Evolutionary conservation across 2,329 filamentous ascomycete genomes (phyloP).

Genomic region (Fusarium anthophilum): DNA sequence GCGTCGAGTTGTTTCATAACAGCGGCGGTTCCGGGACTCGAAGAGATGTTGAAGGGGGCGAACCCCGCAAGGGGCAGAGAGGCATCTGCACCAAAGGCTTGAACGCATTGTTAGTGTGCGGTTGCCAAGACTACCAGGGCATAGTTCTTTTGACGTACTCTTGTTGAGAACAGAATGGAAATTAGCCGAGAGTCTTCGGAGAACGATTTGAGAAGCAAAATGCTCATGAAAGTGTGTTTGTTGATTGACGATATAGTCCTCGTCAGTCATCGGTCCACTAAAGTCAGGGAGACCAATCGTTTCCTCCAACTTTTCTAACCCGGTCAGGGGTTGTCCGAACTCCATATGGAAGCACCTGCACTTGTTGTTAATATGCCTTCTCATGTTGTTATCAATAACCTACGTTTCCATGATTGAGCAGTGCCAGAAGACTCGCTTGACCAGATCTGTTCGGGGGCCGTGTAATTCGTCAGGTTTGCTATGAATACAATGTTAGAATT

Average conservation of each 20-base stretch:
- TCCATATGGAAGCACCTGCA: slow-evolving; percentile 64
- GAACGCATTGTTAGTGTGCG: slow-evolving; percentile 7
- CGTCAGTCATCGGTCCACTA: slow-evolving; percentile 56
- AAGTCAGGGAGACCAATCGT: slow-evolving; percentile 66
- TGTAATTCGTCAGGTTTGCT: slow-evolving; percentile 40
- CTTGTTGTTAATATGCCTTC: slow-evolving; percentile 16
- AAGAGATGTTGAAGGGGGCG: slow-evolving; percentile 20
- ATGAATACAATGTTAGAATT: slow-evolving; percentile 5
- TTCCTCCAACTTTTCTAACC: slow-evolving; percentile 62
- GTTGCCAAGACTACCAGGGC: neutral
- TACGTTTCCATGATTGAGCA: slow-evolving; percentile 44
- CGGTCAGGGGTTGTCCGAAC: slow-evolving; percentile 65
- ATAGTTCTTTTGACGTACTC: slow-evolving; percentile 51
- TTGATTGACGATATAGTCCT: slow-evolving; percentile 59
- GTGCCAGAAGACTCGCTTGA: slow-evolving; percentile 42
- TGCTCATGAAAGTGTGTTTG: slow-evolving; percentile 65
- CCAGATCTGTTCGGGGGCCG: slow-evolving; percentile 37
- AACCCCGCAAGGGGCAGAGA: slow-evolving; percentile 26
- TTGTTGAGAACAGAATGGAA: slow-evolving; percentile 63
- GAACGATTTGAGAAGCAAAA: slow-evolving; percentile 68
- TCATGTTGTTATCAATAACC: neutral
- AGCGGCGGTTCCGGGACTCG: slow-evolving; percentile 27
- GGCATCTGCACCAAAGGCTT: slow-evolving; percentile 33
- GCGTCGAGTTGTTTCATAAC: slow-evolving; percentile 61
- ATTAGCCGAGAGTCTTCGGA: slow-evolving; percentile 61